Evolutionary conservation across 768 basidiomycete species (phyloP).

Genomic region (Cubamyces lactineus): DNA sequence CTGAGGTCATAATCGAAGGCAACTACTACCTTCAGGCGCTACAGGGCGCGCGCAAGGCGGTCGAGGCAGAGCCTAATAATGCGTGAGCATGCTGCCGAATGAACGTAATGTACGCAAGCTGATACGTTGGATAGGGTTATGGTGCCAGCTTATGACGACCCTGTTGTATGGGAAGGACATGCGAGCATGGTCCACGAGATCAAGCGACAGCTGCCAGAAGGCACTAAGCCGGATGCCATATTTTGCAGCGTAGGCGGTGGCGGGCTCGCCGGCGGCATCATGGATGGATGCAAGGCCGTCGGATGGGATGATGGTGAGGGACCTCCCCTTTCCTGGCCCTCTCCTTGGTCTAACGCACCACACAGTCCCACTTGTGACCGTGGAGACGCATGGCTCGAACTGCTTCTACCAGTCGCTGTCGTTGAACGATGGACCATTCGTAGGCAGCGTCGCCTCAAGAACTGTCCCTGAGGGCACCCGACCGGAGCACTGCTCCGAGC

Average conservation of each 20-base stretch:
- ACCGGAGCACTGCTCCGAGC: constrained; percentile 42
- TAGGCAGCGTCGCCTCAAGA: constrained; percentile 39
- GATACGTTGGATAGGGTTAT: constrained; percentile 49
- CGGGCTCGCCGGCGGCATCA: constrained; percentile 70
- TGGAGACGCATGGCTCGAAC: constrained; percentile 74
- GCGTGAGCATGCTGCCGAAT: constrained; percentile 48
- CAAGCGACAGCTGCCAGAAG: constrained; percentile 48
- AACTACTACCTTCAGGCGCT: constrained; percentile 61
- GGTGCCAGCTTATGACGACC: constrained; percentile 74
- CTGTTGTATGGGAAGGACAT: constrained; percentile 74
- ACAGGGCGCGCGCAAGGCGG: constrained; percentile 49
- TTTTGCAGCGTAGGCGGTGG: constrained; percentile 81
- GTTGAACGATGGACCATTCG: constrained; percentile 49
- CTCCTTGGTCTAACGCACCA: neutral
- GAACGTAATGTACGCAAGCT: neutral
- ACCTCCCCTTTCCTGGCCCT: too few species aligned
- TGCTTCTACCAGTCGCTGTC: constrained; percentile 74
- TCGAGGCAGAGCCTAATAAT: constrained; percentile 47
- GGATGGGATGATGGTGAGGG: constrained; percentile 70
- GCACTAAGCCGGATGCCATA: constrained; percentile 62
- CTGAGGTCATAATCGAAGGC: constrained; percentile 62
- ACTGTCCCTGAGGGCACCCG: constrained; percentile 46
- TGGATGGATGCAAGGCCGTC: constrained; percentile 62
- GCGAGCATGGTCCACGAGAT: constrained; percentile 75
- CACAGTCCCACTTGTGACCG: constrained; percentile 62